These are phyloP conservation scores for Phylloporus rhodoxanthus DNA, from an alignment of 768 basidiomycete species.

Conservation along the genomic window DNA sequence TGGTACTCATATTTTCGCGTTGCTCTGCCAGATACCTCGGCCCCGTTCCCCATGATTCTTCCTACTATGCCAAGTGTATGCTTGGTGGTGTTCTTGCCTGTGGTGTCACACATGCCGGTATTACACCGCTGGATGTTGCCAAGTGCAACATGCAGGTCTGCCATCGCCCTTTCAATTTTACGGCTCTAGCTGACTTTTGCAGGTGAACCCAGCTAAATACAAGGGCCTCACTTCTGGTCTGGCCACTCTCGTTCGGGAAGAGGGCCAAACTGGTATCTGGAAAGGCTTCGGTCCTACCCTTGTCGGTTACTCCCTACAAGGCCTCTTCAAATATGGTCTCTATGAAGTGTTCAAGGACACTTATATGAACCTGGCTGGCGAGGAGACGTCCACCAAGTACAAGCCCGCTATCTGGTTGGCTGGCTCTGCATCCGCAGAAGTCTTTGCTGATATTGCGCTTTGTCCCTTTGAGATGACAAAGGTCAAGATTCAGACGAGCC, in stretches of 20 bases:
- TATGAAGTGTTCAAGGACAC: conserved; percentile 95
- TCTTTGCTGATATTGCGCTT: conserved; percentile 94
- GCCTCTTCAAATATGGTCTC: conserved; percentile 98
- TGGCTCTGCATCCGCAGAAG: conserved; percentile 89
- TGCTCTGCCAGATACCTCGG: conserved; percentile 47
- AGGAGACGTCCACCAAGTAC: conserved; percentile 73
- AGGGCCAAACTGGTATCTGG: conserved; percentile 83
- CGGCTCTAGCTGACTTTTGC: too few species aligned
- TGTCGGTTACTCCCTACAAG: conserved; percentile 91
- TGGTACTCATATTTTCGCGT: background rate
- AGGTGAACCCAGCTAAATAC: conserved; percentile 78
- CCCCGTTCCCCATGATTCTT: conserved; percentile 67
- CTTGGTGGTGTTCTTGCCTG: conserved; percentile 85
- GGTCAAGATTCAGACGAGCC: conserved; percentile 83
- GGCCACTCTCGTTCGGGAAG: conserved; percentile 64
- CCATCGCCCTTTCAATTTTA: background rate
- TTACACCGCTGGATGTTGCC: conserved; percentile 82
- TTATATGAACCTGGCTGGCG: conserved; percentile 86
- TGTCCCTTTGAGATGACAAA: conserved; percentile 94
- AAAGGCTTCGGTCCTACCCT: conserved; percentile 93
- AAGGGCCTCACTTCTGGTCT: conserved; percentile 58
- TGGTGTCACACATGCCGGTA: conserved; percentile 81
- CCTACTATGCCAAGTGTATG: conserved; percentile 82
- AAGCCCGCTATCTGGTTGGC: conserved; percentile 90
- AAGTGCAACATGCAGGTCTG: conserved; percentile 90